Conservation (phyloP, 441 rosid genomes). For the Macaranga tanarius region DNA sequence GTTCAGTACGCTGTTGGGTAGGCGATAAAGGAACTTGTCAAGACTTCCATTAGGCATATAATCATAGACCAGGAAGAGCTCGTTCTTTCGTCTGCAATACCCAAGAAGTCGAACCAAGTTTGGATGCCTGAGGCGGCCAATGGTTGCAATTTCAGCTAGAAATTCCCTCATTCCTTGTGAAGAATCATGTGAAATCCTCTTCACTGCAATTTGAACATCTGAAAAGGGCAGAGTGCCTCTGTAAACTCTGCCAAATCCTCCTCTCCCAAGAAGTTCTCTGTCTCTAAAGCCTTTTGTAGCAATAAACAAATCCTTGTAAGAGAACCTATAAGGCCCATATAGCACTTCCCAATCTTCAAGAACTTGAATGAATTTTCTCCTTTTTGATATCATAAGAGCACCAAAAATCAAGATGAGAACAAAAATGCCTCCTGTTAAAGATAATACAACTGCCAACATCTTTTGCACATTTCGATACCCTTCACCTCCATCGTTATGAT, state of each 20-base stretch:
- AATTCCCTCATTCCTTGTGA: conserved; percentile 37
- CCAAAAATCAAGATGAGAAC: conserved; percentile 10
- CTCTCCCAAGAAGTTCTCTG: conserved; percentile 30
- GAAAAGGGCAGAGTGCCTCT: conserved; percentile 32
- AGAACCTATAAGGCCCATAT: conserved; percentile 33
- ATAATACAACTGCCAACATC: conserved; percentile 4
- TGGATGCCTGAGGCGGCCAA: conserved; percentile 33
- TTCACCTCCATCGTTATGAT: not conserved
- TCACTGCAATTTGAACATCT: conserved; percentile 32
- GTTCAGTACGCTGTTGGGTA: conserved; percentile 11
- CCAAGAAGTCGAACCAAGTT: conserved; percentile 42
- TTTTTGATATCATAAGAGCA: conserved; percentile 2
- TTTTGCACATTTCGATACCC: not conserved
- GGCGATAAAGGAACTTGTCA: conserved; percentile 34
- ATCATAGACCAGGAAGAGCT: conserved; percentile 38
- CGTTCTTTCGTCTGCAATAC: conserved; percentile 33
- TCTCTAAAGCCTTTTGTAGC: conserved; percentile 39
- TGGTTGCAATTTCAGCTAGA: conserved; percentile 31
- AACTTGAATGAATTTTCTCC: conserved; percentile 21
- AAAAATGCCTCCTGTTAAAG: conserved; percentile 7
- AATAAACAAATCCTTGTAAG: conserved; percentile 30
- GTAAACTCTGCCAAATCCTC: conserved; percentile 41
- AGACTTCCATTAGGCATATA: conserved; percentile 41
- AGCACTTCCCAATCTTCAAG: conserved; percentile 40
- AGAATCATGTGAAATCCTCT: conserved; percentile 30